Conservation (phyloP, 176 grass and related monocot species). For the Triticum dicoccoides region DNA sequence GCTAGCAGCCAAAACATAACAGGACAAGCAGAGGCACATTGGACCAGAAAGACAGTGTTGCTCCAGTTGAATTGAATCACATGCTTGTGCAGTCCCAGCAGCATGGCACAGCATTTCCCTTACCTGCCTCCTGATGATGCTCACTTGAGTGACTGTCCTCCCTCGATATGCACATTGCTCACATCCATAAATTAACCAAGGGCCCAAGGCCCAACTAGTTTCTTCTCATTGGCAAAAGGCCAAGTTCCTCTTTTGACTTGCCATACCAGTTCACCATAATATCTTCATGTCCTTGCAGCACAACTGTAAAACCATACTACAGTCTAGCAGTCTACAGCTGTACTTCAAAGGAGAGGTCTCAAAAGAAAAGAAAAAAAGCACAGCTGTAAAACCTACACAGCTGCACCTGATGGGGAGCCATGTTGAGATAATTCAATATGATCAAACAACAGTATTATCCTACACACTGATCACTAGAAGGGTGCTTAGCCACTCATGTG, state of each 20-base stretch:
- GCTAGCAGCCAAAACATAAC: conserved; percentile 41
- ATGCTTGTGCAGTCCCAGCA: conserved; percentile 24
- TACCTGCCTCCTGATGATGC: conserved; percentile 15
- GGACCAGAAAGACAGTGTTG: conserved; percentile 21
- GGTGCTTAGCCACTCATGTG: background rate
- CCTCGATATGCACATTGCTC: conserved; percentile 25
- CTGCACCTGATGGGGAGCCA: background rate
- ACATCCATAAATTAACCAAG: conserved; percentile 23
- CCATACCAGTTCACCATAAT: background rate
- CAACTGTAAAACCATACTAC: background rate
- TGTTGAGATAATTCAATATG: conserved; percentile 15
- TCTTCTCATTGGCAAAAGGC: background rate
- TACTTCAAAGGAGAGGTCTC: background rate
- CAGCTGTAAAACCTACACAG: background rate
- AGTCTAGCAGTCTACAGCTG: background rate
- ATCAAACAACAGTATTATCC: conserved; percentile 1
- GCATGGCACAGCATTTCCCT: background rate
- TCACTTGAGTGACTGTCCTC: conserved; percentile 25
- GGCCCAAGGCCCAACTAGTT: conserved; percentile 30
- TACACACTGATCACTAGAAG: conserved; percentile 1
- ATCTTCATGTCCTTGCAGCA: conserved; percentile 11
- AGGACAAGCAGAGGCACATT: conserved; percentile 37
- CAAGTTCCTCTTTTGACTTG: background rate
- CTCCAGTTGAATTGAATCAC: conserved; percentile 10
- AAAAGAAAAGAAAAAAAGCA: background rate